Conservation (phyloP, 352 stramenopile genomes). For the Phytophthora pisi region DNA sequence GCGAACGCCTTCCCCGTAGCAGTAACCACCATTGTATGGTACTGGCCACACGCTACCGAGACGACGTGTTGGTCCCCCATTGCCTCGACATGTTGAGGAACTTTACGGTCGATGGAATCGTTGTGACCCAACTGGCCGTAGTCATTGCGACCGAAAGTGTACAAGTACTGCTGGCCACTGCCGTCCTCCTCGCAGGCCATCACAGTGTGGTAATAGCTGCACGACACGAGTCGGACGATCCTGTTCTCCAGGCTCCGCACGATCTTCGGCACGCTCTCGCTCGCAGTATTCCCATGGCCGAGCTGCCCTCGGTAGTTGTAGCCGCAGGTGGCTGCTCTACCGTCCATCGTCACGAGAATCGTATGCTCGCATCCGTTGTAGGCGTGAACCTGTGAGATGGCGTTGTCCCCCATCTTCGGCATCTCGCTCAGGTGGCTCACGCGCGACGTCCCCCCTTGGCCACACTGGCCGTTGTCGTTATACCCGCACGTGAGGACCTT, state of each 20-base stretch:
- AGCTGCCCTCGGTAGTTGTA: slow-evolving; percentile 95
- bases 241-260: slow-evolving; percentile 72
- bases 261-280: slow-evolving; percentile 82
- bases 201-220: slow-evolving; percentile 94
- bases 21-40: slow-evolving; percentile 88
- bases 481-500: slow-evolving; percentile 90
- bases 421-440: slow-evolving; percentile 80
- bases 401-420: slow-evolving; percentile 54
- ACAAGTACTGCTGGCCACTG: slow-evolving; percentile 51
- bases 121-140: slow-evolving; percentile 92
- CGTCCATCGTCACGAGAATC: slow-evolving; percentile 81
- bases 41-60: slow-evolving; percentile 91
- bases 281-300: slow-evolving; percentile 90
- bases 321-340: slow-evolving; percentile 82
- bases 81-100: slow-evolving; percentile 72
- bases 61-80: slow-evolving; percentile 64
- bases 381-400: slow-evolving; percentile 83
- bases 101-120: slow-evolving; percentile 89
- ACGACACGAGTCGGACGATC: slow-evolving; percentile 83
- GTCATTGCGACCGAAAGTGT: slow-evolving; percentile 93
- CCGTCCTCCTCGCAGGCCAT: slow-evolving; percentile 65
- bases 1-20: slow-evolving; percentile 70
- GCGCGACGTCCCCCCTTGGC: slow-evolving; percentile 82
- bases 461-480: slow-evolving; percentile 96
- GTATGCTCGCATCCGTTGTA: slow-evolving; percentile 96